A percentile compares a stretch with the other conserved stretches of the same genome.
phyloP scores from a whole-genome alignment of 768 basidiomycete species.

The Strobilomyces confusus region DNA sequence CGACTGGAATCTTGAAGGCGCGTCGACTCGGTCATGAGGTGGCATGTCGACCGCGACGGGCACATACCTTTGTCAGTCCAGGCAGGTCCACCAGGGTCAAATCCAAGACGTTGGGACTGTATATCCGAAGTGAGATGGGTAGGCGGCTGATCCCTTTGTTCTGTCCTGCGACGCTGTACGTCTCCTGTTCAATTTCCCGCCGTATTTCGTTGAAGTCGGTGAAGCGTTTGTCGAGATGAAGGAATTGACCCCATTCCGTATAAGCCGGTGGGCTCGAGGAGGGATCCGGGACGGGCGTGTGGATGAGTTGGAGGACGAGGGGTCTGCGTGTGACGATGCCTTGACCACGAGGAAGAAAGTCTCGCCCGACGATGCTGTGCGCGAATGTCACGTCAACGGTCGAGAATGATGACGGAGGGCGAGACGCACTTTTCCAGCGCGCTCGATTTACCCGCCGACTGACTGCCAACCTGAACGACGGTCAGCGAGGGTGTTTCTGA shows the following conservation, averaged over 20 bases:
- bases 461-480: conserved; percentile 77
- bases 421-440: conserved; percentile 85
- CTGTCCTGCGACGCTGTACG: conserved; percentile 94
- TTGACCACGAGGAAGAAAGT: conserved; percentile 82
- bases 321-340: conserved; percentile 97
- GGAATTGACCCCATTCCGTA: conserved; percentile 94
- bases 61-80: conserved; percentile 86
- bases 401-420: conserved; percentile 2
- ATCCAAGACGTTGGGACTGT: conserved; percentile 92
- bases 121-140: conserved; percentile 93
- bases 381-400: neutral
- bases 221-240: conserved; percentile 93
- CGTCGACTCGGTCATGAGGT: neutral
- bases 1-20: conserved; percentile 74
- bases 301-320: conserved; percentile 91
- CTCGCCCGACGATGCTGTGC: conserved; percentile 85
- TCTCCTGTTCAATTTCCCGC: conserved; percentile 97
- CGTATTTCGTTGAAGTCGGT: conserved; percentile 95
- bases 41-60: neutral
- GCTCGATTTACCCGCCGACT: conserved; percentile 95
- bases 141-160: conserved; percentile 98
- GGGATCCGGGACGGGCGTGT: conserved; percentile 66
- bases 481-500: neutral
- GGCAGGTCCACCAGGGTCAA: conserved; percentile 95
- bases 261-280: conserved; percentile 42